Percentiles rank a stretch among this genome's conserved stretches.
Evolutionary conservation across 176 grass and related monocot species (phyloP).

Genomic region (Raddia guianensis): DNA sequence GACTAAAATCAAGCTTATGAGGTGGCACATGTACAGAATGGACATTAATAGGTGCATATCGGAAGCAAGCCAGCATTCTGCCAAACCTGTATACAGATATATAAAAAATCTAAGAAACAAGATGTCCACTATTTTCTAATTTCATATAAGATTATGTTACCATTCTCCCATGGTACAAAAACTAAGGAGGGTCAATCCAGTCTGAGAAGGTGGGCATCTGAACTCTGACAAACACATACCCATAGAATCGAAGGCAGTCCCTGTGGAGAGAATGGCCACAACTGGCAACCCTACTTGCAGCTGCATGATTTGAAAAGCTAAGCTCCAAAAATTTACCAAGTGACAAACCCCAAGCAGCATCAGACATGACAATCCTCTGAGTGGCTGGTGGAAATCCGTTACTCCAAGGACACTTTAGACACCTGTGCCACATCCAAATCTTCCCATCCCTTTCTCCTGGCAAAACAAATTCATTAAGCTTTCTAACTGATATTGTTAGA

Average conservation of each 20-base stretch:
- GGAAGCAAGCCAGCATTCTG: constrained; percentile 88
- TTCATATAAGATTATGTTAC: constrained; percentile 10
- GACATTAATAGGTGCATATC: constrained; percentile 81
- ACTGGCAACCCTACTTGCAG: constrained; percentile 88
- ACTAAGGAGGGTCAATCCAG: constrained; percentile 9
- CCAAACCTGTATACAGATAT: constrained; percentile 65
- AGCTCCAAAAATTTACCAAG: constrained; percentile 99
- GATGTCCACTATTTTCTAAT: constrained; percentile 16
- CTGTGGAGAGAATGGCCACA: constrained; percentile 97
- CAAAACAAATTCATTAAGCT: constrained; percentile 67
- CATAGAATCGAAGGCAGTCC: constrained; percentile 95
- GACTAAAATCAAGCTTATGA: constrained; percentile 84
- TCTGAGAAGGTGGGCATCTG: constrained; percentile 16
- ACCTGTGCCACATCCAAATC: constrained; percentile 99
- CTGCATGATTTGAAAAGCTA: constrained; percentile 94
- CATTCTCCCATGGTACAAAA: constrained; percentile 37
- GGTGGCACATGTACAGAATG: constrained; percentile 90
- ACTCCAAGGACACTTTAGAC: constrained; percentile 77
- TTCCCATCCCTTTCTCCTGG: constrained; percentile 83
- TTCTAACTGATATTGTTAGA: constrained; percentile 96
- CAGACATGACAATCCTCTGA: constrained; percentile 88
- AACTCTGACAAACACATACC: constrained; percentile 50
- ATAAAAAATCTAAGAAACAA: constrained; percentile 44
- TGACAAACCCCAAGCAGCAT: constrained; percentile 96
- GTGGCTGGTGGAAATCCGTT: constrained; percentile 91